Evolutionary conservation across 257 asterid genomes (phyloP).

Genomic region (Solanum paucissectum): DNA sequence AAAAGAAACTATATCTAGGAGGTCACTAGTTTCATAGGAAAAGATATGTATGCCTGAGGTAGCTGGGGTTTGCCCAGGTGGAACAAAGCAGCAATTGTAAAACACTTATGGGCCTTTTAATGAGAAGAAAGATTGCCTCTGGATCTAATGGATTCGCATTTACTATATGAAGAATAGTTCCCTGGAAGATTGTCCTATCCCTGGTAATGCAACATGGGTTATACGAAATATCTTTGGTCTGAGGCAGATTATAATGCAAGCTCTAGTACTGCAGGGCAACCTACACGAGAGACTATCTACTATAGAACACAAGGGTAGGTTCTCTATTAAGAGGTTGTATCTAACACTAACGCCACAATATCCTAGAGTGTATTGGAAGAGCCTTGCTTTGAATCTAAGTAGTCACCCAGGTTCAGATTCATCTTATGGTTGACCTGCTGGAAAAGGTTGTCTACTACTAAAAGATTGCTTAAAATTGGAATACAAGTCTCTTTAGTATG

Average conservation of each 20-base stretch:
- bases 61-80: neutral
- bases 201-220: neutral
- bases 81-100: neutral
- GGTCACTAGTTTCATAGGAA: neutral
- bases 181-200: neutral
- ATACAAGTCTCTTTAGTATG: neutral
- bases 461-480: neutral
- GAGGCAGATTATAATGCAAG: neutral
- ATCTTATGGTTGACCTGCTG: neutral
- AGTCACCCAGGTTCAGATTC: neutral
- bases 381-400: neutral
- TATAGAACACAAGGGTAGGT: neutral
- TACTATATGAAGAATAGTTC: neutral
- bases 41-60: neutral
- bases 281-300: too few species aligned
- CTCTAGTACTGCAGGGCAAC: neutral
- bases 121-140: neutral
- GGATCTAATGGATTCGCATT: neutral
- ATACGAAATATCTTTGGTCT: neutral
- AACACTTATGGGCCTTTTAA: neutral
- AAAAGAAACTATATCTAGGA: neutral
- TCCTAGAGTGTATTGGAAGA: neutral
- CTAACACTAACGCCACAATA: neutral
- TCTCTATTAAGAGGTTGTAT: too few species aligned
- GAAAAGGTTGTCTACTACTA: neutral